A percentile compares a stretch with the other conserved stretches of the same genome.
phyloP scores from a whole-genome alignment of 1,284 basidiomycete genomes.

The Fomitopsis palustris region DNA sequence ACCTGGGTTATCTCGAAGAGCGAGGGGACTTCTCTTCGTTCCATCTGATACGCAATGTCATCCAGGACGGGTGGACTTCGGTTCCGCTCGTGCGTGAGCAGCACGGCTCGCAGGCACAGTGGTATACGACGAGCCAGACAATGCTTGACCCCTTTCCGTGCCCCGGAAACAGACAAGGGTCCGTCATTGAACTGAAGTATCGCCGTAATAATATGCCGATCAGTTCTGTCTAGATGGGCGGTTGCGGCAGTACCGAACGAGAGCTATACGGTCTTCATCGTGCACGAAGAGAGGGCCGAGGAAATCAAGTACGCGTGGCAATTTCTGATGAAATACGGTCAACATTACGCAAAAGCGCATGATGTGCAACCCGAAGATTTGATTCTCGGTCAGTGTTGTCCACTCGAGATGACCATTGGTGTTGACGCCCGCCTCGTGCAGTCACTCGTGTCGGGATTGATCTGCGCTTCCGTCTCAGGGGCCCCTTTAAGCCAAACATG shows the following conservation, averaged over 20 bases:
- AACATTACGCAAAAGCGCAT: conserved; percentile 29
- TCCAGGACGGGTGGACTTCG: conserved; percentile 20
- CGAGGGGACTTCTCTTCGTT: conserved; percentile 36
- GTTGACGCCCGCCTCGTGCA: background rate
- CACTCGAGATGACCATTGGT: background rate
- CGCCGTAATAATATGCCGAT: background rate
- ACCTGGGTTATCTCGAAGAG: conserved; percentile 41
- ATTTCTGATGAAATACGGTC: conserved; percentile 35
- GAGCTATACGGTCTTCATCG: conserved; percentile 36
- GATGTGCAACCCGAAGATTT: conserved; percentile 41
- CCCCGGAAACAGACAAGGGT: conserved; percentile 36
- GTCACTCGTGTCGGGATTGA: conserved; percentile 25
- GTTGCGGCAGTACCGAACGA: conserved; percentile 35
- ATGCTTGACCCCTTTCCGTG: conserved; percentile 22
- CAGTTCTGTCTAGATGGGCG: conserved; percentile 37
- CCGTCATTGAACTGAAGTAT: background rate
- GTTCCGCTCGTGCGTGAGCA: conserved; percentile 14
- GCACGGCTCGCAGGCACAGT: conserved; percentile 21
- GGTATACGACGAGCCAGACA: conserved; percentile 18
- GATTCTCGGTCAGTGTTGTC: conserved; percentile 36
- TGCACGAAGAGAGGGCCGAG: conserved; percentile 30
- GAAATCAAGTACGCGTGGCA: conserved; percentile 41
- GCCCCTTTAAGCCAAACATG: conserved; percentile 3
- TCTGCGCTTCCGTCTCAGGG: conserved; percentile 15
- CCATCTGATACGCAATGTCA: conserved; percentile 38